Conservation (phyloP, 257 asterid genomes). For the Thymus quinquecostatus region DNA sequence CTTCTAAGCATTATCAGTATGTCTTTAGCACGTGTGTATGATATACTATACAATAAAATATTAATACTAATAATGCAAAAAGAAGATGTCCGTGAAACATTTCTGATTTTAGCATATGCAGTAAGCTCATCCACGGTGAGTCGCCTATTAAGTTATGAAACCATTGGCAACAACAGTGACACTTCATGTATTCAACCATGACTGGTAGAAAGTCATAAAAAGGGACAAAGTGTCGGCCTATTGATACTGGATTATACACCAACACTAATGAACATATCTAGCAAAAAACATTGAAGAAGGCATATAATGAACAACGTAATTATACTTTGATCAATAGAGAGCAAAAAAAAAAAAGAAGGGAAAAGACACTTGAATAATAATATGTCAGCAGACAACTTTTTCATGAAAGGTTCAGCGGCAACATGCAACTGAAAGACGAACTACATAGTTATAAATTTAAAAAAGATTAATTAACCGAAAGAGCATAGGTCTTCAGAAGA, state of each 20-base stretch:
- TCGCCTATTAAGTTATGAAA: constrained; percentile 11
- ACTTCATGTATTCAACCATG: constrained; percentile 26
- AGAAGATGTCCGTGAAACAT: background rate
- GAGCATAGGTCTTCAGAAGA: constrained; percentile 12
- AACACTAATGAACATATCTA: background rate
- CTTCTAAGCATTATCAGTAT: background rate
- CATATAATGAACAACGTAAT: background rate
- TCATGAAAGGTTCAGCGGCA: background rate
- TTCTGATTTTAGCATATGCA: background rate
- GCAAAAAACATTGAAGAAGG: background rate
- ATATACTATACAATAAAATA: too few species aligned
- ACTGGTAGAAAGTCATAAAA: constrained; percentile 3
- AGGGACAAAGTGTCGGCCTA: constrained; percentile 10
- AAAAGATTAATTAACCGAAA: background rate
- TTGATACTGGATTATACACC: constrained; percentile 14
- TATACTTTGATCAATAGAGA: background rate
- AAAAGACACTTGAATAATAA: background rate
- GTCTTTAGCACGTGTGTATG: background rate
- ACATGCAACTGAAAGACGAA: constrained; percentile 6
- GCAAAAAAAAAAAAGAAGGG: background rate
- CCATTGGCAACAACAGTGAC: background rate
- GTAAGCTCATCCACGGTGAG: background rate
- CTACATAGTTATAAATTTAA: background rate
- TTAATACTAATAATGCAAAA: too few species aligned
- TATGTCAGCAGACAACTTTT: constrained; percentile 13